Evolutionary conservation across 2,329 filamentous ascomycete genomes (phyloP).

Genomic region (Paraphaeosphaeria sporulosa): DNA sequence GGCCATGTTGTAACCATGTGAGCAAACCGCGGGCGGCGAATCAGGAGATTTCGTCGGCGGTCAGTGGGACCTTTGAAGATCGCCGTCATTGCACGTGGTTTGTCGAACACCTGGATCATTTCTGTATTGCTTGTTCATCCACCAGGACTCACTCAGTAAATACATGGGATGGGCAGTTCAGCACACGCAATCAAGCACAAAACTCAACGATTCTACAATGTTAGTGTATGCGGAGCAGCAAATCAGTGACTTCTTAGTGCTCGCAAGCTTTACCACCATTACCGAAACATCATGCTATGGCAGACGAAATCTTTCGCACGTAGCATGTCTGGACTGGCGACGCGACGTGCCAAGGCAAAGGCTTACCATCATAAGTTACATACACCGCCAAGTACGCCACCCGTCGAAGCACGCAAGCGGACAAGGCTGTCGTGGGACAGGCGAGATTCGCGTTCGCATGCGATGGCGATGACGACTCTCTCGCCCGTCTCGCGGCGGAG

Average conservation of each 20-base stretch:
- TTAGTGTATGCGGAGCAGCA: background rate
- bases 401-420: conserved; percentile 7
- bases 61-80: conserved; percentile 15
- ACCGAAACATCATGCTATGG: background rate
- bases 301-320: background rate
- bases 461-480: background rate
- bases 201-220: background rate
- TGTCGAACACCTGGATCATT: background rate
- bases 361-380: conserved; percentile 9
- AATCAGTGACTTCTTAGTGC: background rate
- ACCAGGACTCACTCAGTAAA: background rate
- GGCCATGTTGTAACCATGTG: background rate
- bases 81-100: background rate
- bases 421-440: background rate
- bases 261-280: conserved; percentile 1
- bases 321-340: conserved; percentile 8
- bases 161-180: background rate
- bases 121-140: background rate
- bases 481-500: background rate
- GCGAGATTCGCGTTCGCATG: background rate
- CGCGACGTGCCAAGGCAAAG: conserved; percentile 4
- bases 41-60: background rate
- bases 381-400: conserved; percentile 10
- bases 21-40: conserved; percentile 3
- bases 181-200: background rate